A percentile compares a stretch with the other conserved stretches of the same genome.
Conservation (phyloP, 805 yeast genomes). For the Ogataea henricii region DNA sequence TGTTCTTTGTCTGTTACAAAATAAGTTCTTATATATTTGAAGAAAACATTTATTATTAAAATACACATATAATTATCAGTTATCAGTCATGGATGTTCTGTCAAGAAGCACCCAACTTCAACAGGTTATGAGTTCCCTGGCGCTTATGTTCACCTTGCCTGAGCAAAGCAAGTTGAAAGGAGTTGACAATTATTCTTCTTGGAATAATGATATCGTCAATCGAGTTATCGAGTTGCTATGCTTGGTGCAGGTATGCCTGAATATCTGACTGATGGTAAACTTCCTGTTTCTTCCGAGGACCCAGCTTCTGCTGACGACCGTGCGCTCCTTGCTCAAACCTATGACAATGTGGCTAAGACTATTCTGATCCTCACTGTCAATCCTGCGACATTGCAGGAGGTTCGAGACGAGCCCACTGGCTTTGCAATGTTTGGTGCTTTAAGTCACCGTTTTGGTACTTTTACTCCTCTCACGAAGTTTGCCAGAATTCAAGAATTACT, state of each 20-base stretch:
- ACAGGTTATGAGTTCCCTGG: not conserved
- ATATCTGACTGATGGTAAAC: not conserved
- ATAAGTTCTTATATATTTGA: not conserved
- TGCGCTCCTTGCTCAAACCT: not conserved
- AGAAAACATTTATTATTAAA: not conserved
- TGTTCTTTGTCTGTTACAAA: too few relatives aligned
- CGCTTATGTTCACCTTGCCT: not conserved
- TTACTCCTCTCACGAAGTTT: too few relatives aligned
- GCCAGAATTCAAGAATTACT: too few relatives aligned
- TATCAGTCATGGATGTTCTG: not conserved
- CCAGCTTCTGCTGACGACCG: not conserved
- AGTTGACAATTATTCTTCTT: not conserved
- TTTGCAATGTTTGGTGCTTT: too few relatives aligned
- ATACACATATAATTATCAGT: not conserved
- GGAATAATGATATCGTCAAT: not conserved
- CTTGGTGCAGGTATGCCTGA: not conserved
- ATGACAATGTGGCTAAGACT: not conserved
- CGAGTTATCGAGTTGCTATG: not conserved
- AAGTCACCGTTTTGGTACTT: too few relatives aligned
- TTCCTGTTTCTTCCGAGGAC: not conserved
- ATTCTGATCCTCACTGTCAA: not conserved
- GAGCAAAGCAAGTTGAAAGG: not conserved
- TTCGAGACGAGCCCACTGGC: too few relatives aligned
- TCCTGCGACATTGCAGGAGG: not conserved
- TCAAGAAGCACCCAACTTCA: not conserved